These are phyloP conservation scores for Golubevia sp. DNA, from an alignment of 1,284 basidiomycete genomes.

Conservation along the genomic window DNA sequence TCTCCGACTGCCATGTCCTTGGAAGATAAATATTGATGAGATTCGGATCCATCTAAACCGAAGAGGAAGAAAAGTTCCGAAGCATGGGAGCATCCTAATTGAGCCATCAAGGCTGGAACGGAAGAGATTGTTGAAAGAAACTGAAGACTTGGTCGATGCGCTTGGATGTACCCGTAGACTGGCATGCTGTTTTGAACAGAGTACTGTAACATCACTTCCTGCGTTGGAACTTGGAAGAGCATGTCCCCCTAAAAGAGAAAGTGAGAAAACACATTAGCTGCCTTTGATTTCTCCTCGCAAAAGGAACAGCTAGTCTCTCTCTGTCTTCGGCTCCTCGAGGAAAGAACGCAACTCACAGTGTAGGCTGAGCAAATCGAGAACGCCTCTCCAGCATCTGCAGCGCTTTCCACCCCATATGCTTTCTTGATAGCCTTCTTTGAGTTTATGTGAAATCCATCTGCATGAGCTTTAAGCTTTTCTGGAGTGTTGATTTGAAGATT, in stretches of 20 bases:
- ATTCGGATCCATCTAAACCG: conserved; percentile 13
- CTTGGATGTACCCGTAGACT: conserved; percentile 21
- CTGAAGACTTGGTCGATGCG: conserved; percentile 18
- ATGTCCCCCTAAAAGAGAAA: conserved; percentile 14
- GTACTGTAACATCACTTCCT: conserved; percentile 15
- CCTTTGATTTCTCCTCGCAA: too few species aligned
- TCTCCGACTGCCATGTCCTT: too few species aligned
- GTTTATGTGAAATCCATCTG: conserved; percentile 10
- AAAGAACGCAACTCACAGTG: too few species aligned
- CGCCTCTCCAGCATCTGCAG: conserved; percentile 8
- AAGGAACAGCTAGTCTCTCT: too few species aligned
- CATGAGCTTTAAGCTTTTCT: conserved; percentile 15
- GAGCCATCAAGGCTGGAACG: conserved; percentile 19
- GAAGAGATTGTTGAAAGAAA: conserved; percentile 17
- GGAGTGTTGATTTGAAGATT: conserved; percentile 24
- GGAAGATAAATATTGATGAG: conserved; percentile 5
- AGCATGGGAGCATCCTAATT: conserved; percentile 27
- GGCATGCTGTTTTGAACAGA: conserved; percentile 1
- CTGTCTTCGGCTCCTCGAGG: too few species aligned
- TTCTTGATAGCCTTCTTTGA: conserved; percentile 15
- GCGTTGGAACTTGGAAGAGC: conserved; percentile 27
- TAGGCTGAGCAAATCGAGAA: conserved; percentile 29
- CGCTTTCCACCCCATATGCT: conserved; percentile 15
- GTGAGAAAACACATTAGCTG: too few species aligned
- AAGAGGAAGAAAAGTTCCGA: conserved; percentile 30